phyloP scores from a whole-genome alignment of 1,284 basidiomycete species.

The Trichosporon sp. region DNA sequence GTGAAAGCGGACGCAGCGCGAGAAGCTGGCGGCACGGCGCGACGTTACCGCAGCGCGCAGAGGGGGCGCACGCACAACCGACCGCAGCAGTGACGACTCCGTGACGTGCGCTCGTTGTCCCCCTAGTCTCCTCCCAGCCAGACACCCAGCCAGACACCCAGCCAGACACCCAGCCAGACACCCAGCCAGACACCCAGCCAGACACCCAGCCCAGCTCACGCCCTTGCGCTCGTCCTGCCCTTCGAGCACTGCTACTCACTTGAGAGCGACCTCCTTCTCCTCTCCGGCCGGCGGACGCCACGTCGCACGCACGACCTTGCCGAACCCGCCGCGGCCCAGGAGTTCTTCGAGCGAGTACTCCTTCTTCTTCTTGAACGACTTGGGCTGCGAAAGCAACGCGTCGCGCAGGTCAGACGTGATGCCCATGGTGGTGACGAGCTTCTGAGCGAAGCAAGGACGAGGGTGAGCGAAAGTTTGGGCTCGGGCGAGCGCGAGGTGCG shows the following conservation, averaged over 20 bases:
- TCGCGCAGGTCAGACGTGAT: constrained; percentile 50
- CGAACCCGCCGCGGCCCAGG: constrained; percentile 81
- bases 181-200: too few species aligned
- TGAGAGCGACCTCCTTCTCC: constrained; percentile 74
- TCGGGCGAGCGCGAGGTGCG: too few species aligned
- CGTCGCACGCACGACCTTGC: constrained; percentile 70
- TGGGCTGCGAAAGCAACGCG: constrained; percentile 71
- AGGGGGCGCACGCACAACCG: neutral
- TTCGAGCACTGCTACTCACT: constrained; percentile 40
- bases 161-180: too few species aligned
- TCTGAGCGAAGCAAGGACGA: neutral
- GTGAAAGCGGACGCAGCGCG: too few species aligned
- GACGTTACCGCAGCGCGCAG: neutral
- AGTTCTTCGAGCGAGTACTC: constrained; percentile 54
- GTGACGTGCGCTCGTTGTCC: neutral
- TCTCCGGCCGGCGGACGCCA: constrained; percentile 60
- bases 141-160: too few species aligned
- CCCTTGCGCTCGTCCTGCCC: too few species aligned
- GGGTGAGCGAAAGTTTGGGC: too few species aligned
- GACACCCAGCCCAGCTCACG: too few species aligned
- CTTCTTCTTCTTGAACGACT: constrained; percentile 81
- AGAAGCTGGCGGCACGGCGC: neutral
- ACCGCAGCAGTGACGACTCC: neutral
- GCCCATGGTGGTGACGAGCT: constrained; percentile 34
- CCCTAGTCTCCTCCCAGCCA: too few species aligned